phyloP scores from a whole-genome alignment of 805 yeast species.

The Tetrapisispora pingtungensis region DNA sequence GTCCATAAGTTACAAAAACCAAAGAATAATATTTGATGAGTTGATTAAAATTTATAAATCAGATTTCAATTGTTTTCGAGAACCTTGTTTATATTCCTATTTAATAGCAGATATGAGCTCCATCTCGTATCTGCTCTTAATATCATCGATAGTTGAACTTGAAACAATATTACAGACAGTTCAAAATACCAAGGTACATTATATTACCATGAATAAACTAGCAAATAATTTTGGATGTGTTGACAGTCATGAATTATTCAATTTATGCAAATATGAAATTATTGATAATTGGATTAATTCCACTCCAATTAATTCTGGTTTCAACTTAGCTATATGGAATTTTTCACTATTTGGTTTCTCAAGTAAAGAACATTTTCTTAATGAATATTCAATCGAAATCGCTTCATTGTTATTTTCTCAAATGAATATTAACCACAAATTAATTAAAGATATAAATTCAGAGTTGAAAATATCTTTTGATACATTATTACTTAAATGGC shows the following conservation, averaged over 20 bases:
- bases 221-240: not conserved
- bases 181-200: no score
- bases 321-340: not conserved
- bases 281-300: conserved; percentile 12
- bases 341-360: conserved; percentile 13
- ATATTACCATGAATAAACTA: not conserved
- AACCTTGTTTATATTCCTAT: conserved; percentile 19
- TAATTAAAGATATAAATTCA: not conserved
- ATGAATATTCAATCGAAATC: conserved; percentile 11
- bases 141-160: conserved; percentile 11
- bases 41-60: conserved; percentile 15
- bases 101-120: conserved; percentile 13
- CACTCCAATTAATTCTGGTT: not conserved
- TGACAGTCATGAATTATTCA: conserved; percentile 11
- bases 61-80: conserved; percentile 21
- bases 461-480: not conserved
- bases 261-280: conserved; percentile 17
- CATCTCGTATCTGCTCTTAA: conserved; percentile 15
- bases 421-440: not conserved
- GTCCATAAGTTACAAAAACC: conserved; percentile 19
- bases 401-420: conserved; percentile 14
- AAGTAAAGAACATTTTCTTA: conserved; percentile 8
- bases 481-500: conserved; percentile 8
- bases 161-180: conserved; percentile 1
- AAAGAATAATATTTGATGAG: conserved; percentile 21